Evolutionary conservation across 2,329 filamentous ascomycete genomes (phyloP), one percentile per base, ranked within the genome.

Genomic region (Cadophora sp.): DNA sequence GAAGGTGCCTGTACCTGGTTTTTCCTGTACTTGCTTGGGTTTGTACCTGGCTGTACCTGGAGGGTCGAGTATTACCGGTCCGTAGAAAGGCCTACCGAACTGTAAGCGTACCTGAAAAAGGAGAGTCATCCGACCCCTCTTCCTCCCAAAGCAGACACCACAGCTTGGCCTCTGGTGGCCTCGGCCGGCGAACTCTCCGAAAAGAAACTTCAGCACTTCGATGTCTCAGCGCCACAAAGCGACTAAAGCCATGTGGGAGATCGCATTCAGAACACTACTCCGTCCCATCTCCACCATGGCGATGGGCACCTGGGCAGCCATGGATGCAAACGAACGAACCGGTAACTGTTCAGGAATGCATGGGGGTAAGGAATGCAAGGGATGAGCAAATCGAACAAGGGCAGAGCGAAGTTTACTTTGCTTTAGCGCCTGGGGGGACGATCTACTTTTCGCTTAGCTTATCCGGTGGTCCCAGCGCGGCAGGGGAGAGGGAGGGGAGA

Each of bases 201-300:
- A 56, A 56, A 19, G 53, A n/a, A 34, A 56, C 16, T 29, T 31
- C 16, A 29, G 7, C 51, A 31, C 19, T 22, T 29, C n/a, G 26
- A 56, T 56, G 53, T 56, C 53, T 56, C 53, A 56, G 53, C 53
- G 53, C 53, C 53, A 56, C 53, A 34, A 16, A 37, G 27, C 31
- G 27, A 56, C 53, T 34, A 22, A 34, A 16, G 8, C 27, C 31
- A 56, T 34, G 53, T 34, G 53, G 26, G 19, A 37, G 16, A 22
- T 34, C 27, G 7, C 14, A 34, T n/a, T 29, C 51, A n/a, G 26
- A 55, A n/a, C 26, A 12, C 4, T 6, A 12, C 12, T 12, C 53
- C 53, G n/a, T 56, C 53, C 53, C 26, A 55, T 55, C 51, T 55
- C 51, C 27, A 31, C 51, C 12, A 56, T 29, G n/a, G 14, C 37